Evolutionary conservation across 2,329 filamentous ascomycete species (phyloP), one percentile per base, ranked within the genome.

Genomic region (Cordyceps tenuipes): DNA sequence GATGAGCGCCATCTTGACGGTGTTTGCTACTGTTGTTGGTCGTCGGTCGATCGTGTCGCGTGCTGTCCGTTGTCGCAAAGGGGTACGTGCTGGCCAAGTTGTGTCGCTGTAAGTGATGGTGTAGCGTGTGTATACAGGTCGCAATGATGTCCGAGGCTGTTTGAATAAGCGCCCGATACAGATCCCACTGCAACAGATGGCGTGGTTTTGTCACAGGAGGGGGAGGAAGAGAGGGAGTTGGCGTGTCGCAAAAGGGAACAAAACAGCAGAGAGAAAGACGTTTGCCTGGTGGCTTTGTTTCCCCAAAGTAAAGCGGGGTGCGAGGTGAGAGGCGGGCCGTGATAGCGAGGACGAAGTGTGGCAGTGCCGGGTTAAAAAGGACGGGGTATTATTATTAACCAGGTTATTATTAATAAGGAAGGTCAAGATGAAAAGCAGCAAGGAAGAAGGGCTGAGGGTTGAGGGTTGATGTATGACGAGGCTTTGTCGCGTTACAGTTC

Each of bases 1-100:
- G 68, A 97, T 82, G 71, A 95, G 79, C 36, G 85, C 88, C 92
- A 97, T 97, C 39, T 55, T 55, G 39, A 41, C 50, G 34, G 53
- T 3, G 29, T 26, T 31, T 56, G 29, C 7, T 23, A 21, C 5
- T 10, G 26, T 26, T 53, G 17, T 36, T 21, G 36, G 36, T 29
- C 19, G 26, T 21, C n/a, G 31, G 23, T 34, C n/a, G 53, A 44
- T 54, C 21, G 12, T 44, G 51, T 54, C 51, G 51, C 39, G 51
- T 56, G 53, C 47, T 23, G 12, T 23, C 34, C 26, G 21, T 26
- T 26, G 41, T 55, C 52, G 52, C 41, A 46, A 43, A 23, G 31
- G n/a, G 43, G 43, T 46, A 15, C 15, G 41, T 43, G 41, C 15
- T 43, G 41, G 17, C 17, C 15, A n/a, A 43, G 41, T 17, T 43